Evolutionary conservation across 805 yeast species (phyloP).

Genomic region (Wickerhamiella siamensis): DNA sequence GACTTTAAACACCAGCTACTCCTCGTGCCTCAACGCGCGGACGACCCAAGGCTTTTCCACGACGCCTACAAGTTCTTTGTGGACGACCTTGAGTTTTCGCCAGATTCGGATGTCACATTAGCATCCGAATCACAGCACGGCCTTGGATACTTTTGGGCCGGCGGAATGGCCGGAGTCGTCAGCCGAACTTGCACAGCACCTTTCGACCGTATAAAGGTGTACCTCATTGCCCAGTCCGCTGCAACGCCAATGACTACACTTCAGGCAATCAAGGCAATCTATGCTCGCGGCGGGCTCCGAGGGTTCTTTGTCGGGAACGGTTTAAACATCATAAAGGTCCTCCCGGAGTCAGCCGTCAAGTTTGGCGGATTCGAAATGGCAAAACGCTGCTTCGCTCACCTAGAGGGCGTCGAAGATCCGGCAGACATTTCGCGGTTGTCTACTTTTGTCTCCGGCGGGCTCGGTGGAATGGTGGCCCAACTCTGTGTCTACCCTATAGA

Average conservation of each 20-base stretch:
- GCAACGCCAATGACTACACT: constrained; percentile 45
- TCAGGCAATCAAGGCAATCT: constrained; percentile 68
- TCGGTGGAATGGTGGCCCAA: constrained; percentile 92
- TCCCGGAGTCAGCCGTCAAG: constrained; percentile 95
- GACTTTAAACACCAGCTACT: constrained; percentile 75
- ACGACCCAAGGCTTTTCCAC: constrained; percentile 35
- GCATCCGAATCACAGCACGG: constrained; percentile 69
- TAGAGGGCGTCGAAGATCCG: constrained; percentile 66
- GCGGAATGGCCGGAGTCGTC: constrained; percentile 90
- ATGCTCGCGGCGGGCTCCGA: constrained; percentile 74
- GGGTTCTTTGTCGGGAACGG: constrained; percentile 95
- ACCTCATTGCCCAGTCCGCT: constrained; percentile 60
- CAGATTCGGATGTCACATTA: constrained; percentile 87
- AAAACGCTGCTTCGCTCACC: constrained; percentile 51
- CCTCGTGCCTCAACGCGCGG: constrained; percentile 49
- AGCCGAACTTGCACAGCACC: constrained; percentile 97
- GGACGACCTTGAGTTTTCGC: constrained; percentile 67
- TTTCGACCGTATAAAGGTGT: constrained; percentile 87
- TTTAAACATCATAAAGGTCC: constrained; percentile 77
- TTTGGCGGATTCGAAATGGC: constrained; percentile 90
- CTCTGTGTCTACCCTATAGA: constrained; percentile 90
- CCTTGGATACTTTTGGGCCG: constrained; percentile 82
- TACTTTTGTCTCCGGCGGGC: constrained; percentile 85
- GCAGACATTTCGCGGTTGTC: constrained; percentile 57
- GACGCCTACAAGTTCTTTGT: constrained; percentile 72